Conservation (phyloP, 768 basidiomycete genomes). For the Hygrocybe punicea region DNA sequence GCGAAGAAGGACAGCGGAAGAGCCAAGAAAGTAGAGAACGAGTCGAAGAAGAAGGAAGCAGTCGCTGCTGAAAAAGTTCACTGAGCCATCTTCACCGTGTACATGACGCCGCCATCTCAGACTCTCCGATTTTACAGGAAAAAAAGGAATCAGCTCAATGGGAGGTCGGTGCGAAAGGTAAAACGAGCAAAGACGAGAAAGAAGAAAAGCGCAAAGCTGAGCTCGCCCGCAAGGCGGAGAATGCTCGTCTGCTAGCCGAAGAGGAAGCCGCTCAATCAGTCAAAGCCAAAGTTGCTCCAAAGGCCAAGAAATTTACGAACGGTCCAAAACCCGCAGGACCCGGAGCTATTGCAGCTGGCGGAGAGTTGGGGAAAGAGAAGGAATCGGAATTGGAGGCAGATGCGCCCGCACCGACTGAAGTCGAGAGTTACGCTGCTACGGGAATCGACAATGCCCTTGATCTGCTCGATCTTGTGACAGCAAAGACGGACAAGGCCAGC, state of each 20-base stretch:
- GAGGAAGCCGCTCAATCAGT: conserved; percentile 66
- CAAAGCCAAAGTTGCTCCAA: conserved; percentile 62
- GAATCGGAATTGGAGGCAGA: conserved; percentile 28
- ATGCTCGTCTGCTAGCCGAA: conserved; percentile 78
- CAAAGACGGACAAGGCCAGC: conserved; percentile 91
- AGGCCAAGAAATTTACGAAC: conserved; percentile 51
- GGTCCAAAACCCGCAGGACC: conserved; percentile 74
- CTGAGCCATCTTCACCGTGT: neutral
- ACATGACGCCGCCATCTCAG: neutral
- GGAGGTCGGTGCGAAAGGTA: conserved; percentile 63
- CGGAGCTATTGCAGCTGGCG: conserved; percentile 81
- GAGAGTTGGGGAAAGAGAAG: conserved; percentile 30
- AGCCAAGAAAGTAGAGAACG: conserved; percentile 90
- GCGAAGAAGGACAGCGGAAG: conserved; percentile 89
- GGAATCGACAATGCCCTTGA: conserved; percentile 91
- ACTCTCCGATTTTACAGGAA: conserved; percentile 45
- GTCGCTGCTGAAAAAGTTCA: conserved; percentile 58
- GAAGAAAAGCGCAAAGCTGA: conserved; percentile 81
- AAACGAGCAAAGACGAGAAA: conserved; percentile 62
- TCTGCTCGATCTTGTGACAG: conserved; percentile 81
- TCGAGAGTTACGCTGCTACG: conserved; percentile 75
- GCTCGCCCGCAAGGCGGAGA: conserved; percentile 82
- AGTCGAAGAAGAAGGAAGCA: conserved; percentile 69
- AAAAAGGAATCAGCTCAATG: conserved; percentile 66
- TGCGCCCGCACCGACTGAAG: conserved; percentile 34